Evolutionary conservation across 208 protist species (phyloP).

Genomic region (Leishmania turanica): DNA sequence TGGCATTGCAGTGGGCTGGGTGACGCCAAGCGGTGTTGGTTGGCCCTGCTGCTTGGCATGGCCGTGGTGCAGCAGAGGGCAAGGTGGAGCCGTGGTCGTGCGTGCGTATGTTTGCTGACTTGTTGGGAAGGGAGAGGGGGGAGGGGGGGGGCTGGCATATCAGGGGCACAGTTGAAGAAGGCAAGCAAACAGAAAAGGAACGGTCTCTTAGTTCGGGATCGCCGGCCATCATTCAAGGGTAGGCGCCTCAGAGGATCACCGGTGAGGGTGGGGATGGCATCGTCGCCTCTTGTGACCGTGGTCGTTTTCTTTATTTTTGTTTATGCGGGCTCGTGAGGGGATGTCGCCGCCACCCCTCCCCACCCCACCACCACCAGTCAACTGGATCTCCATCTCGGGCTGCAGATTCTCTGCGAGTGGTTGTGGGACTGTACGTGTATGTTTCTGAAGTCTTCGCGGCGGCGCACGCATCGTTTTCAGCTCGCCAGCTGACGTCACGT

Average conservation of each 20-base stretch:
- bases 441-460: background rate
- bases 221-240: background rate
- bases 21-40: background rate
- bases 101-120: background rate
- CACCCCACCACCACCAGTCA: background rate
- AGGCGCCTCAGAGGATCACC: background rate
- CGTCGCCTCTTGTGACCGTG: background rate
- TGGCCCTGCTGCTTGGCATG: background rate
- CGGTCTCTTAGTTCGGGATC: background rate
- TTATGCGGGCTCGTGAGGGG: background rate
- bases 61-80: background rate
- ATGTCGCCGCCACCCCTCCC: background rate
- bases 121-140: background rate
- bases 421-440: background rate
- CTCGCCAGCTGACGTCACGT: too few relatives aligned
- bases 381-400: background rate
- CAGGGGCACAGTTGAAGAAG: too few relatives aligned
- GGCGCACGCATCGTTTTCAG: background rate
- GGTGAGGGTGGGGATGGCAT: background rate
- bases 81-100: background rate
- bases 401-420: background rate
- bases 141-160: too few relatives aligned
- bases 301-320: background rate
- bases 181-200: background rate
- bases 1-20: background rate